Evolutionary conservation across 169 alveolate genomes (phyloP).

Genomic region (Eimeria necatrix): DNA sequence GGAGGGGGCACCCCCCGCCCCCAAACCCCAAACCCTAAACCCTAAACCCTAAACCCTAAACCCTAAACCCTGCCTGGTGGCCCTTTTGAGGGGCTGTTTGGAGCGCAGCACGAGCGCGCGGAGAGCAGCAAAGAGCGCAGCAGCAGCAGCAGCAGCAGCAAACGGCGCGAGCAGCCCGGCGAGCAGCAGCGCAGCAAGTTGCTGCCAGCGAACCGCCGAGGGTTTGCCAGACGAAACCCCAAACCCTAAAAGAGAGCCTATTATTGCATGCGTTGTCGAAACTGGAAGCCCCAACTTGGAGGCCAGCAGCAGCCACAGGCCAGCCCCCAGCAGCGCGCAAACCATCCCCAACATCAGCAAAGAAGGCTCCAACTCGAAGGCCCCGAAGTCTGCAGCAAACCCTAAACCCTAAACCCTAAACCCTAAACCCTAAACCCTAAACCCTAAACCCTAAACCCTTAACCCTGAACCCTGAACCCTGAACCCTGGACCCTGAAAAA

Average conservation of each 20-base stretch:
- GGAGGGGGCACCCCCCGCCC: background rate
- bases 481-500: too few relatives aligned
- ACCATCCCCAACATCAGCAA: constrained; percentile 92
- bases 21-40: too few relatives aligned
- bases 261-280: constrained; percentile 93
- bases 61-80: constrained; percentile 75
- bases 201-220: constrained; percentile 88
- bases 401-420: background rate
- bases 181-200: constrained; percentile 85
- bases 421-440: too few relatives aligned
- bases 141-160: constrained; percentile 67
- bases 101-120: constrained; percentile 80
- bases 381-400: constrained; percentile 82
- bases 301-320: constrained; percentile 89
- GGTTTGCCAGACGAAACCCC: constrained; percentile 90
- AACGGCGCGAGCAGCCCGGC: constrained; percentile 87
- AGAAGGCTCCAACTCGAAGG: constrained; percentile 88
- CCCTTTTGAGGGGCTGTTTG: constrained; percentile 80
- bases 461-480: background rate
- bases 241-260: constrained; percentile 92
- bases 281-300: constrained; percentile 90
- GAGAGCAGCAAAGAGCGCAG: constrained; percentile 58
- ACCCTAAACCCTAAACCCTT: background rate
- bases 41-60: background rate
- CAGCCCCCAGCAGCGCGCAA: constrained; percentile 89